Evolutionary conservation across 257 asterid genomes (phyloP).

Genomic region (Mentha longifolia): DNA sequence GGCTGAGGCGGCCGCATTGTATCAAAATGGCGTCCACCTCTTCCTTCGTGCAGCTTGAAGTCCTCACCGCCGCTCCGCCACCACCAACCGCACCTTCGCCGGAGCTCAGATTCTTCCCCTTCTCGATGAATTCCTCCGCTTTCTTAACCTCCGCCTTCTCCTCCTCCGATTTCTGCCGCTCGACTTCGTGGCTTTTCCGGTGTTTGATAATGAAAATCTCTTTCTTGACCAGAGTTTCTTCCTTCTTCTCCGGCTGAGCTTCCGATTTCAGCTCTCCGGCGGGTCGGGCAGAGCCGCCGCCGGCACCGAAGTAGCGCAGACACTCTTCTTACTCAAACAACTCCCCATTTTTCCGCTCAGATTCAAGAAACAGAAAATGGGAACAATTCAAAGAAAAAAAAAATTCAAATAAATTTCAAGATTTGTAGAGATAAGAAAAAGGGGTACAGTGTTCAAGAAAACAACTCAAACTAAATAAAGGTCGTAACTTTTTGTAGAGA

Average conservation of each 20-base stretch:
- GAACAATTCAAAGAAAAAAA: not conserved
- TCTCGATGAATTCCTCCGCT: slow-evolving; percentile 35
- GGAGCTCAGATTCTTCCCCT: slow-evolving; percentile 32
- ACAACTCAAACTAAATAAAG: slow-evolving; percentile 43
- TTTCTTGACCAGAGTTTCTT: slow-evolving; percentile 56
- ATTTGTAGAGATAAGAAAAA: slow-evolving; percentile 27
- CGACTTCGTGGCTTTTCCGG: slow-evolving; percentile 76
- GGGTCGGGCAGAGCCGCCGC: slow-evolving; percentile 38
- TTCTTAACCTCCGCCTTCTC: slow-evolving; percentile 48
- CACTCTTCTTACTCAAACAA: slow-evolving; percentile 90
- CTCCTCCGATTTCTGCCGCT: slow-evolving; percentile 54
- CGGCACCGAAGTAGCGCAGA: slow-evolving; percentile 47
- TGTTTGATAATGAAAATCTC: slow-evolving; percentile 79
- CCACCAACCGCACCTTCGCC: slow-evolving; percentile 23
- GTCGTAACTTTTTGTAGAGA: slow-evolving; percentile 44
- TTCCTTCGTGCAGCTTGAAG: slow-evolving; percentile 92
- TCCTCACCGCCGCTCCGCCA: slow-evolving; percentile 67
- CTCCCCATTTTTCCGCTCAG: slow-evolving; percentile 62
- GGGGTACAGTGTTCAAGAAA: slow-evolving; percentile 59
- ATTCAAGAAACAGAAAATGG: slow-evolving; percentile 27
- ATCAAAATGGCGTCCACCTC: slow-evolving; percentile 94
- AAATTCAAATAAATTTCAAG: slow-evolving; percentile 11
- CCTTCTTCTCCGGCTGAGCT: slow-evolving; percentile 50
- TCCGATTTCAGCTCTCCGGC: slow-evolving; percentile 43
- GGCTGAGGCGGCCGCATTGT: slow-evolving; percentile 95